Percentiles rank a stretch among this genome's conserved stretches.
These are phyloP conservation scores for Saprolegnia parasitica DNA, from an alignment of 352 stramenopile genomes.

Conservation along the genomic window DNA sequence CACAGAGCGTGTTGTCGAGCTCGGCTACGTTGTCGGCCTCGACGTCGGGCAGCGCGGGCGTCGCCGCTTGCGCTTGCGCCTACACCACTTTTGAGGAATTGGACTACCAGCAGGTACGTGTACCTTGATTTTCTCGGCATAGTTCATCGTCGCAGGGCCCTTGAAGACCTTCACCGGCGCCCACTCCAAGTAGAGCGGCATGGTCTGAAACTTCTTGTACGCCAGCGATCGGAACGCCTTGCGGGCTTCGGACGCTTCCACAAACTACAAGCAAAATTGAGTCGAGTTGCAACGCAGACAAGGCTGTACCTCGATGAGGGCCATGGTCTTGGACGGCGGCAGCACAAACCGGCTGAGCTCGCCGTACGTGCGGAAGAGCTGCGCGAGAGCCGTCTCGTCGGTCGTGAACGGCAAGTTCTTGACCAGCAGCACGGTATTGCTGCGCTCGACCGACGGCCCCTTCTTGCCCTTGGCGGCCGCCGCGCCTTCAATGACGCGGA, in stretches of 20 bases:
- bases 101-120: not conserved
- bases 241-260: constrained; percentile 91
- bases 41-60: constrained; percentile 43
- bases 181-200: constrained; percentile 99
- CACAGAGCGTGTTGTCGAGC: constrained; percentile 88
- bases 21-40: constrained; percentile 48
- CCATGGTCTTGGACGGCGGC: constrained; percentile 92
- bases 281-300: too few species aligned
- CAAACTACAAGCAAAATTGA: constrained; percentile 47
- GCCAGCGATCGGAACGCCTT: constrained; percentile 94
- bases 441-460: constrained; percentile 65
- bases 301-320: constrained; percentile 81
- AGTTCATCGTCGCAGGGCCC: constrained; percentile 25
- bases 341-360: constrained; percentile 85
- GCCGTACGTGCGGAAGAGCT: constrained; percentile 92
- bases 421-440: constrained; percentile 93
- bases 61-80: constrained; percentile 44
- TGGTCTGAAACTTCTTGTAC: constrained; percentile 98
- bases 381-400: constrained; percentile 88
- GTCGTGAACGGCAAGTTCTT: constrained; percentile 98
- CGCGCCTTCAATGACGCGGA: constrained; percentile 57
- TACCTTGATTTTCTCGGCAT: constrained; percentile 28
- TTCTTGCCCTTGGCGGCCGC: constrained; percentile 42
- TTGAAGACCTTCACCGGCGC: constrained; percentile 87
- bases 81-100: constrained; percentile 28